Evolutionary conservation across 1,284 basidiomycete species (phyloP).

Genomic region (Leccinum fallax): DNA sequence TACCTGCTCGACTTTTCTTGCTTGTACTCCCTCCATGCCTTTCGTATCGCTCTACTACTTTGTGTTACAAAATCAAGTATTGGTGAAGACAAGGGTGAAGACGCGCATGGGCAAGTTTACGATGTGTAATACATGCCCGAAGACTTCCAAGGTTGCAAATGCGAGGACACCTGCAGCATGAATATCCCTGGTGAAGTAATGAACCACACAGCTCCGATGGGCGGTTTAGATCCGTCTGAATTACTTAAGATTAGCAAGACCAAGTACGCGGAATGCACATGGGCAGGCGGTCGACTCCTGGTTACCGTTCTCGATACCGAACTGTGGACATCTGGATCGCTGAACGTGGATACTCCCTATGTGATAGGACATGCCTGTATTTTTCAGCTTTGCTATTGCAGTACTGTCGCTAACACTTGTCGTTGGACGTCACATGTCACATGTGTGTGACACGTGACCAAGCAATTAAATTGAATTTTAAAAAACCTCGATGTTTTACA

Average conservation of each 20-base stretch:
- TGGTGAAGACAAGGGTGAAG: slow-evolving; percentile 34
- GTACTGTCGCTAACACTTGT: background rate
- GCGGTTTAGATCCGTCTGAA: slow-evolving; percentile 23
- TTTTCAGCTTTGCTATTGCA: background rate
- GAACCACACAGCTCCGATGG: slow-evolving; percentile 11
- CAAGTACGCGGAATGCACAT: slow-evolving; percentile 15
- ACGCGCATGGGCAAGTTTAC: slow-evolving; percentile 39
- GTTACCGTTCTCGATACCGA: background rate
- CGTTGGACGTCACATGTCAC: too few species aligned
- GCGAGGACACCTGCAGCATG: slow-evolving; percentile 15
- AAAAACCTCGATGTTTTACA: too few species aligned
- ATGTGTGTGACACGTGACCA: background rate
- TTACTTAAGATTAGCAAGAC: slow-evolving; percentile 21
- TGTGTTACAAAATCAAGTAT: slow-evolving; percentile 44
- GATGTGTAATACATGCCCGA: slow-evolving; percentile 39
- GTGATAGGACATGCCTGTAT: slow-evolving; percentile 9
- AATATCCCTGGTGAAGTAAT: slow-evolving; percentile 23
- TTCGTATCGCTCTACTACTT: slow-evolving; percentile 43
- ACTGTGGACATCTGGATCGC: slow-evolving; percentile 8
- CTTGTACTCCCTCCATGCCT: slow-evolving; percentile 38
- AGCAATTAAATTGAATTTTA: too few species aligned
- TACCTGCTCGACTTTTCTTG: slow-evolving; percentile 39
- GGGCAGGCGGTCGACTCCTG: background rate
- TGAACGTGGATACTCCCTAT: background rate
- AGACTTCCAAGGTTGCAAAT: slow-evolving; percentile 31